These are phyloP conservation scores for Mucor sp. DNA, from an alignment of 371 early-diverging fungal species.

Conservation along the genomic window DNA sequence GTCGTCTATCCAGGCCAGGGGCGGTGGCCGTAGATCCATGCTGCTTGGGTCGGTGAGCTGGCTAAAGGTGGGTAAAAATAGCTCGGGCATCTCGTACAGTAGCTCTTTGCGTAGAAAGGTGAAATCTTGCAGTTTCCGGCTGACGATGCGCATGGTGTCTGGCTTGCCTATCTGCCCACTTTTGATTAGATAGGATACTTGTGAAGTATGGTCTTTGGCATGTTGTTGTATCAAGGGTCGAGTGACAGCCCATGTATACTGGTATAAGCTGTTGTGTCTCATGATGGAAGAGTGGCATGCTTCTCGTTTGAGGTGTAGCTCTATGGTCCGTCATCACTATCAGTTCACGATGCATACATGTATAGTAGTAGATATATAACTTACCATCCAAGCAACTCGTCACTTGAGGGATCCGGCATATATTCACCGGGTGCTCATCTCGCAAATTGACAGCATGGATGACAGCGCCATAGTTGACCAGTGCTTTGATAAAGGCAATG, in stretches of 20 bases:
- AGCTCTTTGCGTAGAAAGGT: conserved; percentile 42
- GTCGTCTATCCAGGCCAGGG: conserved; percentile 33
- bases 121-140: conserved; percentile 52
- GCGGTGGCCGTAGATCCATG: conserved; percentile 47
- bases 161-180: conserved; percentile 38
- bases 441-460: conserved; percentile 10
- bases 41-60: conserved; percentile 38
- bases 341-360: background rate
- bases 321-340: background rate
- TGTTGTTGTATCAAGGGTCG: conserved; percentile 31
- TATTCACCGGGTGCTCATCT: conserved; percentile 44
- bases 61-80: conserved; percentile 53
- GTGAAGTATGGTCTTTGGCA: conserved; percentile 19
- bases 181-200: conserved; percentile 39
- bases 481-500: conserved; percentile 2
- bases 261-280: background rate
- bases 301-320: background rate
- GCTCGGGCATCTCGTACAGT: conserved; percentile 49
- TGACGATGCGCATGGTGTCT: conserved; percentile 38
- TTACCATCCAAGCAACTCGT: conserved; percentile 43
- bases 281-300: background rate
- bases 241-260: conserved; percentile 30
- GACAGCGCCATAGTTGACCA: conserved; percentile 9
- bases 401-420: conserved; percentile 33
- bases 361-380: background rate